Base-by-base conservation (phyloP, 1,284 basidiomycete species). In the Lignosus rhinocerotis region DNA sequence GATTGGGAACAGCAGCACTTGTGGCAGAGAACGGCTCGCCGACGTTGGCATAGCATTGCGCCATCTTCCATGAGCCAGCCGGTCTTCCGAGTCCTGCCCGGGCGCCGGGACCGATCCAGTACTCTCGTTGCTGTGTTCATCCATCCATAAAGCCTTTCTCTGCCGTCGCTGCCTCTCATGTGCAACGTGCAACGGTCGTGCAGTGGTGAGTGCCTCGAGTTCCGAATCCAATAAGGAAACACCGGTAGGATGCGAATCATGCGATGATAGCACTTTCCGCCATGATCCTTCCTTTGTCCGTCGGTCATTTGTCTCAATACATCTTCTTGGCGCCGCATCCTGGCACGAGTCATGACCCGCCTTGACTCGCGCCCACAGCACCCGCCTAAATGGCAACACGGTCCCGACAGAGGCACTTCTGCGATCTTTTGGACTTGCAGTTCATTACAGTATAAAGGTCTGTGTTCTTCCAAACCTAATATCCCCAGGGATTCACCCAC, bases 281-380 rank as follows among this genome's bases (percentile, higher is more conserved):
- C 10, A 25, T n/a, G 21, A 39, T 17, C 3, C 25, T 44, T 50
- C 19, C 50, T 56, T 59, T 59, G 45, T 52, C 50, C 39, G 25
- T 44, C 39, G 1, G 38, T 12, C 36, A 42, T 45, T 46, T 49
- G 51, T 56, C 33, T 38, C 34, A 14, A 44, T 54, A 49, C 30
- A 48, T 39, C 49, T 44, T 32, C 45, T 42, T 53, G 49, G 45
- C 52, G 51, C 48, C 41, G 55, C 32, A 43, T 19, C 25, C 36
- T 21, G 49, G 42, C 53, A 32, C 50, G 56, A 61, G 60, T 61
- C 60, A 61, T 38, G 34, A 30, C 30, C 42, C 41, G 55, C 30
- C 36, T 52, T 58, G 56, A 58, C 60, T 61, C 53, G 50, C 46
- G 33, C 30, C 49, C 56, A 58, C 60, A 51, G 53, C 51, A 42